phyloP scores from a whole-genome alignment of 2,329 filamentous ascomycete species.

The Aspergillus ustus region DNA sequence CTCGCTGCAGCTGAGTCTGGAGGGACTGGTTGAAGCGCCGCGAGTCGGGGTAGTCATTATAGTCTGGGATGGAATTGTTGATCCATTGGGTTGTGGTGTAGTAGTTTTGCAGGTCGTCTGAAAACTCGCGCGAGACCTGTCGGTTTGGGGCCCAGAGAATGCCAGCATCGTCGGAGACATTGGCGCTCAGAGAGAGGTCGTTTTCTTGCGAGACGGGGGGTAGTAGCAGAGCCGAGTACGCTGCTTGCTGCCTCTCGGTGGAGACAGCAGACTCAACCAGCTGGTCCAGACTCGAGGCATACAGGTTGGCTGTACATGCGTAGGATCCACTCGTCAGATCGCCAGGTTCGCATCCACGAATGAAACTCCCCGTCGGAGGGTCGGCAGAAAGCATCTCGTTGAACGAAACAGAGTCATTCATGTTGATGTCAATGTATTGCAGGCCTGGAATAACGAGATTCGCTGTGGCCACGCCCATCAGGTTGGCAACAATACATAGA shows the following conservation, averaged over 20 bases:
- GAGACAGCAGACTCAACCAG: background rate
- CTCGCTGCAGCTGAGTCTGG: background rate
- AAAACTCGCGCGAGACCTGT: background rate
- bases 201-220: background rate
- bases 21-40: background rate
- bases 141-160: background rate
- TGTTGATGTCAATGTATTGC: constrained; percentile 4
- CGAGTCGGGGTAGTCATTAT: background rate
- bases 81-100: background rate
- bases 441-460: background rate
- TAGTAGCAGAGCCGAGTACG: background rate
- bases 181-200: background rate
- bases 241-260: background rate
- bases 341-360: background rate
- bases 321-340: background rate
- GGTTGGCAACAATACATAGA: background rate
- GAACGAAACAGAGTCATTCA: background rate
- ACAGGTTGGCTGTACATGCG: background rate
- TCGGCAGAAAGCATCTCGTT: background rate
- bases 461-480: background rate
- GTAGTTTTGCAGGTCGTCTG: background rate
- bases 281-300: background rate
- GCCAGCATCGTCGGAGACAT: background rate
- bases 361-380: background rate
- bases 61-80: background rate